Evolutionary conservation across 805 yeast genomes (phyloP).

Genomic region (Yarrowia yakushimensis): DNA sequence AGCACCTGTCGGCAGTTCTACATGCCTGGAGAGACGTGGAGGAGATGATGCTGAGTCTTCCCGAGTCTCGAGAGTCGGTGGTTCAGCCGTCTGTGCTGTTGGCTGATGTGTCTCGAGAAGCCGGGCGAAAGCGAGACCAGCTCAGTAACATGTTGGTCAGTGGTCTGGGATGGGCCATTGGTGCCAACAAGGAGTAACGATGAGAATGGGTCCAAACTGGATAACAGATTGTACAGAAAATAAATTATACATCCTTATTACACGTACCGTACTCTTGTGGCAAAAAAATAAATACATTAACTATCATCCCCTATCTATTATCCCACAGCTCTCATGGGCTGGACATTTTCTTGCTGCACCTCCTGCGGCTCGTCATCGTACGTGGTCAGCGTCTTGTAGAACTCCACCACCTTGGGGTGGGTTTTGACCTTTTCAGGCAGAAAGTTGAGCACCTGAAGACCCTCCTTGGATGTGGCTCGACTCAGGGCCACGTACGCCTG

Average conservation of each 20-base stretch:
- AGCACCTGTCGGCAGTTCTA: slow-evolving; percentile 29
- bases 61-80: slow-evolving; percentile 29
- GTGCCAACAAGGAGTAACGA: slow-evolving; percentile 40
- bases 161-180: slow-evolving; percentile 64
- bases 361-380: slow-evolving; percentile 1
- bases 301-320: background rate
- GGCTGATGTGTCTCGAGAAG: slow-evolving; percentile 29
- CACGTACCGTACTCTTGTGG: background rate
- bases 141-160: slow-evolving; percentile 50
- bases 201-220: background rate
- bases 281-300: background rate
- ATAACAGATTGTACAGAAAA: background rate
- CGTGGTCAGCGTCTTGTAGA: slow-evolving; percentile 48
- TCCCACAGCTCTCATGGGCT: slow-evolving; percentile 14
- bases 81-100: slow-evolving; percentile 30
- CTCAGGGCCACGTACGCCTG: slow-evolving; percentile 96
- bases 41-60: background rate
- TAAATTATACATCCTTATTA: background rate
- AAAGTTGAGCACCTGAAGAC: slow-evolving; percentile 78
- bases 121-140: slow-evolving; percentile 41
- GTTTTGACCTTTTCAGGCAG: slow-evolving; percentile 60
- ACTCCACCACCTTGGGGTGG: slow-evolving; percentile 64
- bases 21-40: slow-evolving; percentile 9
- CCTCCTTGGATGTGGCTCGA: slow-evolving; percentile 79
- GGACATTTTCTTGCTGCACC: slow-evolving; percentile 8